A percentile compares a stretch with the other conserved stretches of the same genome.
These are phyloP conservation scores for Zygosaccharomyces siamensis DNA, from an alignment of 805 yeast genomes.

Conservation along the genomic window DNA sequence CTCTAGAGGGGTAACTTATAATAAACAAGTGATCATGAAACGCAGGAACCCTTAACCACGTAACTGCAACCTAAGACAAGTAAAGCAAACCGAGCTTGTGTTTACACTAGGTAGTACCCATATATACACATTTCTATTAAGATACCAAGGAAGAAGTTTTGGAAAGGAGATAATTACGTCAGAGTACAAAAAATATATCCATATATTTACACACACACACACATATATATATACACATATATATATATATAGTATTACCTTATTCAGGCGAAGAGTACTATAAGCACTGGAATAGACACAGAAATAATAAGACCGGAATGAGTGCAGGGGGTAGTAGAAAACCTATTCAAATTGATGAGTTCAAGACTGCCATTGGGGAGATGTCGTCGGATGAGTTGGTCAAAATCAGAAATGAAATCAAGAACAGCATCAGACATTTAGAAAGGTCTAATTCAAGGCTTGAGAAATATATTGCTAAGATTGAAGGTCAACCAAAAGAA, in stretches of 20 bases:
- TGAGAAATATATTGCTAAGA: conserved; percentile 38
- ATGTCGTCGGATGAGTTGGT: conserved; percentile 44
- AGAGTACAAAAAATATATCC: neutral
- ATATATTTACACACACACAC: neutral
- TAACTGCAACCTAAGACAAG: conserved; percentile 1
- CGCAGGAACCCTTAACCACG: conserved; percentile 2
- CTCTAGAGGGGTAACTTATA: neutral
- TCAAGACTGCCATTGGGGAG: conserved; percentile 48
- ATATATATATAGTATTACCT: neutral
- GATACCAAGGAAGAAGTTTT: neutral
- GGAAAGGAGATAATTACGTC: too few relatives aligned
- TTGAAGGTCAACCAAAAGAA: conserved; percentile 20
- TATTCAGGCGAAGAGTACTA: neutral
- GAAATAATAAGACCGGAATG: conserved; percentile 14
- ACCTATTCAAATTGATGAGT: conserved; percentile 44
- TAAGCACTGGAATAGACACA: neutral
- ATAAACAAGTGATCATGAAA: neutral
- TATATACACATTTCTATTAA: neutral
- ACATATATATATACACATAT: neutral
- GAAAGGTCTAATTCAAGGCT: conserved; percentile 49
- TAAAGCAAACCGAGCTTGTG: neutral
- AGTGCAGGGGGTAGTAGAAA: conserved; percentile 32
- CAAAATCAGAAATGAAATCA: conserved; percentile 33
- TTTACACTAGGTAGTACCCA: neutral
- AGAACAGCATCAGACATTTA: conserved; percentile 43